Percentiles rank a stretch among this genome's conserved stretches.
These are phyloP conservation scores for Intubia oerlemansii DNA, from an alignment of 2,329 filamentous ascomycete species.

Conservation along the genomic window DNA sequence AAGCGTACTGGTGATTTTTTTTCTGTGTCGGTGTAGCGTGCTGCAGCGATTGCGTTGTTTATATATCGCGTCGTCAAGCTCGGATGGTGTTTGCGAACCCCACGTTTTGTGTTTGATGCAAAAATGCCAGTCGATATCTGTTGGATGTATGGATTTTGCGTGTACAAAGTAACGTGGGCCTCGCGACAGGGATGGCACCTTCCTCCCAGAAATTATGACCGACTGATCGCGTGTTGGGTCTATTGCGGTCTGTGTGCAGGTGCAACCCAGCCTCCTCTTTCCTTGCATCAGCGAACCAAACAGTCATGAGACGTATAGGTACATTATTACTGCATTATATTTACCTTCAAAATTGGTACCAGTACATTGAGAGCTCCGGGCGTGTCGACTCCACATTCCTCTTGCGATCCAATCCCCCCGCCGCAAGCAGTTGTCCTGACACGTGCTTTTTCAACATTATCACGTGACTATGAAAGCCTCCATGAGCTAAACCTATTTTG, in stretches of 20 bases:
- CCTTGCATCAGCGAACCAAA: neutral
- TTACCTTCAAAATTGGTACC: too few relatives aligned
- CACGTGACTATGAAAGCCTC: too few relatives aligned
- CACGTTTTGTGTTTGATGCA: too few relatives aligned
- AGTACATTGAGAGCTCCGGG: too few relatives aligned
- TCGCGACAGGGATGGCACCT: neutral
- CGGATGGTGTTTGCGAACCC: too few relatives aligned
- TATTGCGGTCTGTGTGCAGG: neutral
- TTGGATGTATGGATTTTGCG: neutral
- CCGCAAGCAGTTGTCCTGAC: too few relatives aligned
- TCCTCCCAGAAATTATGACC: neutral
- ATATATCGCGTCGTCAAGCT: neutral
- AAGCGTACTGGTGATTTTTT: neutral
- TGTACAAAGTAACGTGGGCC: neutral
- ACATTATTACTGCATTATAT: neutral
- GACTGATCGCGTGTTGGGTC: slow-evolving; percentile 1
- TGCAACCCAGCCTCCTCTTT: neutral
- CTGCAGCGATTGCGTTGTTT: neutral
- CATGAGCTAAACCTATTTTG: too few relatives aligned
- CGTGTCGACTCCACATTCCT: too few relatives aligned
- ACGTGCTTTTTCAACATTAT: too few relatives aligned
- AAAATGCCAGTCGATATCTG: neutral
- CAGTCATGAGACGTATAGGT: neutral
- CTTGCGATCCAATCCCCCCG: too few relatives aligned
- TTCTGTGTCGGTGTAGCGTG: neutral